Conservation (phyloP, 2,329 filamentous ascomycete species). For the Monosporascus sp. region DNA sequence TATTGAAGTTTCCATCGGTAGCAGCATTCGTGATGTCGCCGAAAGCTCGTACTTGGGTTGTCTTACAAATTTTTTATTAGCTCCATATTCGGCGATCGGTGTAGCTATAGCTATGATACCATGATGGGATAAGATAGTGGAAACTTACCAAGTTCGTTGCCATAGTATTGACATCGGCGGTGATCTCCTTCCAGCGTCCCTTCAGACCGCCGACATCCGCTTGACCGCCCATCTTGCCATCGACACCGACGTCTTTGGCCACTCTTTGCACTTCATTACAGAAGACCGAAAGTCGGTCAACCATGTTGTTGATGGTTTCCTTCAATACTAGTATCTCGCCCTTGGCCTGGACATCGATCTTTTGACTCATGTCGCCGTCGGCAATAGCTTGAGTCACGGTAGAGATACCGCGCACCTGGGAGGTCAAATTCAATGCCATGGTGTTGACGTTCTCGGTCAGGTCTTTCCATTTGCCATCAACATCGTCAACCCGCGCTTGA, state of each 20-base stretch:
- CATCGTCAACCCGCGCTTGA: conserved; percentile 88
- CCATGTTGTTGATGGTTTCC: conserved; percentile 98
- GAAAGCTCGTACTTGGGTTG: conserved; percentile 94
- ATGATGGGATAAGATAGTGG: not conserved
- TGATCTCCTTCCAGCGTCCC: conserved; percentile 97
- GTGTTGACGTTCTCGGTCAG: conserved; percentile 87
- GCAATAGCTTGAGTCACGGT: conserved; percentile 93
- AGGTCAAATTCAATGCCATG: conserved; percentile 64
- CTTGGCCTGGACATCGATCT: conserved; percentile 91
- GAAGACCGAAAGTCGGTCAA: conserved; percentile 90
- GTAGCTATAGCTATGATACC: not conserved
- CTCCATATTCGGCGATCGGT: not conserved
- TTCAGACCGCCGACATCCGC: conserved; percentile 90
- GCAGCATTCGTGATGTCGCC: conserved; percentile 98
- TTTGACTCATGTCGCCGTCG: conserved; percentile 91
- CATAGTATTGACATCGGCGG: conserved; percentile 94
- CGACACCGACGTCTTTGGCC: conserved; percentile 92
- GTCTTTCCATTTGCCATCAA: conserved; percentile 97
- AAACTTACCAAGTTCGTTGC: conserved; percentile 55
- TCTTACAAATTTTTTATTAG: conserved; percentile 47
- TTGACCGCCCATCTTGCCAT: conserved; percentile 97
- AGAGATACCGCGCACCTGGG: conserved; percentile 84
- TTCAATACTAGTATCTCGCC: conserved; percentile 93
- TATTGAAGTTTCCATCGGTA: conserved; percentile 94
- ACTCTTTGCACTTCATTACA: conserved; percentile 94